These are phyloP conservation scores for Obba rivulosa DNA, from an alignment of 768 basidiomycete genomes.

Conservation along the genomic window DNA sequence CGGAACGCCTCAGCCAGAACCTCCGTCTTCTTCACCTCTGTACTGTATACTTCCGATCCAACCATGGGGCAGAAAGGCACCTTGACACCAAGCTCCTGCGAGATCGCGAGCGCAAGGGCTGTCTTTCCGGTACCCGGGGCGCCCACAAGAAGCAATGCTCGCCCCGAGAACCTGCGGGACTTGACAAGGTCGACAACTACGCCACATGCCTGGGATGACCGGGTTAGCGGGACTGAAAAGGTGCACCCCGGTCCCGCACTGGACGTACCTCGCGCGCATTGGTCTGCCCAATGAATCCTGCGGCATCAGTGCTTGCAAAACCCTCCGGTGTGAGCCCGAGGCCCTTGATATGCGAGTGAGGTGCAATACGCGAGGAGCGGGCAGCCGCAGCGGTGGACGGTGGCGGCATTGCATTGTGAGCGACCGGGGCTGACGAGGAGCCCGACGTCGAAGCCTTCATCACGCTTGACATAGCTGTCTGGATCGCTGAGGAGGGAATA, in stretches of 20 bases:
- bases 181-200: slow-evolving; percentile 87
- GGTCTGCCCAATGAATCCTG: slow-evolving; percentile 88
- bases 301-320: slow-evolving; percentile 59
- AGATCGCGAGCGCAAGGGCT: slow-evolving; percentile 90
- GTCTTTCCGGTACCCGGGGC: slow-evolving; percentile 99
- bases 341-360: slow-evolving; percentile 96
- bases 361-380: slow-evolving; percentile 75
- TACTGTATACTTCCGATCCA: slow-evolving; percentile 92
- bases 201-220: slow-evolving; percentile 70
- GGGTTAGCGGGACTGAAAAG: not conserved
- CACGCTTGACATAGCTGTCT: slow-evolving; percentile 11
- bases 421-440: slow-evolving; percentile 27
- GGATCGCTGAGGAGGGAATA: not conserved
- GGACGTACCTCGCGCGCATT: slow-evolving; percentile 79
- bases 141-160: slow-evolving; percentile 87
- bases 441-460: slow-evolving; percentile 16
- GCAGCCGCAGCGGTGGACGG: slow-evolving; percentile 56
- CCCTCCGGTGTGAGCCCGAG: slow-evolving; percentile 87
- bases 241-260: not conserved
- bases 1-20: slow-evolving; percentile 93
- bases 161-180: slow-evolving; percentile 89
- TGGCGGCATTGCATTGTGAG: slow-evolving; percentile 68
- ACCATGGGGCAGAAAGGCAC: slow-evolving; percentile 99
- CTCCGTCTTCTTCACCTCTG: slow-evolving; percentile 99
- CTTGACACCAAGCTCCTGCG: slow-evolving; percentile 90